Evolutionary conservation across 2,329 filamentous ascomycete genomes (phyloP), one percentile per base, ranked within the genome.

Genomic region (Orbilia javanica): DNA sequence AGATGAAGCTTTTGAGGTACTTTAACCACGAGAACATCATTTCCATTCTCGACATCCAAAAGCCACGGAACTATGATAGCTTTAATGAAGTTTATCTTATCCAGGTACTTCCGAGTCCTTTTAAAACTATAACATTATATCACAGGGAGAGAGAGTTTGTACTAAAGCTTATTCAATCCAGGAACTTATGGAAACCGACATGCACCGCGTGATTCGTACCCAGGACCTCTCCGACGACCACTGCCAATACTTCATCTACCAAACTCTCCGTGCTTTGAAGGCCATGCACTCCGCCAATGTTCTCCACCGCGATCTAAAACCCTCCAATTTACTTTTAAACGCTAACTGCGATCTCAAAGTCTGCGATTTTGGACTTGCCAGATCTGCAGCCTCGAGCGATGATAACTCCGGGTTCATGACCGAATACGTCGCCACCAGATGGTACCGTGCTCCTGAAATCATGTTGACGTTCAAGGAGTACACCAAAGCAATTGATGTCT

Each of bases 331-430:
- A 79, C 90, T 99, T 27, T 89, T 99, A 79, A 99, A 99, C 84
- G 96, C 96, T 83, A 99, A 99, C 86, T 99, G 96, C 85, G 96
- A 99, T 86, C 88, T 99, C 81, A 99, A 99, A 86, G 96, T 99
- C 81, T 99, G 96, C 86, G 96, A 99, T 85, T 99, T 99, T 83
- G 96, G 96, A 83, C 90, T 99, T 72, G 96, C 96, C 60, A 91
- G 94, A 83, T 98, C 95, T 8, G 96, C 96, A 11, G 96, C 96
- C 7, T 97, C 95, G 8, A 96, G 96, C 81, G 96, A 99, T 83
- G 96, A 99, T 85, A 99, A 99, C 86, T 97, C 95, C n/a, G 96
- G 96, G 22, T 99, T 99, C 89, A 99, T 99, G 96, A 99, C 96
- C 15, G 96, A 99, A 96, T 99, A 99, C 84, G 96, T 99, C 72